Percentiles rank a stretch among this genome's conserved stretches.
phyloP scores from a whole-genome alignment of 306 rosid genomes.

The Styphnolobium japonicum region DNA sequence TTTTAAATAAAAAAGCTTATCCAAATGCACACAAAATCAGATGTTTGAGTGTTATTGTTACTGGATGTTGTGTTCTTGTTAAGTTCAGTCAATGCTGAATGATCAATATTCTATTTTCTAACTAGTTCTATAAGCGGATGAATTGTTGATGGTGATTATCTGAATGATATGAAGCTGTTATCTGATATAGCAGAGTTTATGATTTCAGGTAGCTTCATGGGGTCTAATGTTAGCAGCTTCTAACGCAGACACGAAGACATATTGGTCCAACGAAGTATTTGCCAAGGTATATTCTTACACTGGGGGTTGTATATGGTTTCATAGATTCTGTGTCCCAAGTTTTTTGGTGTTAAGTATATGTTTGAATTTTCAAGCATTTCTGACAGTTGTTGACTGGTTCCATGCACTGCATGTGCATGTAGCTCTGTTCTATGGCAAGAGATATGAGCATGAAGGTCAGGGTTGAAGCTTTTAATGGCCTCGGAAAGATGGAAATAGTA shows the following conservation, averaged over 20 bases:
- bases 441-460: conserved; percentile 88
- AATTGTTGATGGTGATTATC: background rate
- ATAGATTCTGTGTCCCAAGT: background rate
- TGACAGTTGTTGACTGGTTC: conserved; percentile 3
- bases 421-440: conserved; percentile 85
- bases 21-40: too few relatives aligned
- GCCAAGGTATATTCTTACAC: conserved; percentile 51
- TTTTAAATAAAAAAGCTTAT: too few relatives aligned
- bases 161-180: conserved; percentile 14
- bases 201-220: conserved; percentile 74
- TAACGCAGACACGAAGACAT: conserved; percentile 47
- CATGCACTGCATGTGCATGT: conserved; percentile 32
- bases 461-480: conserved; percentile 64
- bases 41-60: background rate
- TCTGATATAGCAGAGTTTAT: background rate
- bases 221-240: conserved; percentile 59
- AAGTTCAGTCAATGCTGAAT: conserved; percentile 11
- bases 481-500: conserved; percentile 55
- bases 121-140: background rate
- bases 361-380: conserved; percentile 18
- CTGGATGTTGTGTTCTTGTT: background rate
- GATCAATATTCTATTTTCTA: conserved; percentile 11
- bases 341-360: background rate
- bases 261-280: conserved; percentile 67
- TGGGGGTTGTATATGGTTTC: background rate